Percentiles rank a stretch among this genome's conserved stretches.
Conservation (phyloP, 2,329 filamentous ascomycete genomes). For the Geosmithia morbida region DNA sequence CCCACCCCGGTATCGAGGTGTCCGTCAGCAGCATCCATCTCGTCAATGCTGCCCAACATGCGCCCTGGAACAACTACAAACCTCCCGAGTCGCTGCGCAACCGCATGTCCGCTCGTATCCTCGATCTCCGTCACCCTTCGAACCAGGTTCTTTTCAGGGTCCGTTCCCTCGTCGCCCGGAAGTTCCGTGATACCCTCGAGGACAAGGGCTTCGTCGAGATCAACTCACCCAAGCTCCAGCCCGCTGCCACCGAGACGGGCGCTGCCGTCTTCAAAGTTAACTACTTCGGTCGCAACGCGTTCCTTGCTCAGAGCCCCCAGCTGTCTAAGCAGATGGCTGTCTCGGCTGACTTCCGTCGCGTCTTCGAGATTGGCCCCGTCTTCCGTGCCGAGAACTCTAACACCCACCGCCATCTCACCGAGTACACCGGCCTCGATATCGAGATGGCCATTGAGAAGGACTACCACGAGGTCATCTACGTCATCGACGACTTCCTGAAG, state of each 20-base stretch:
- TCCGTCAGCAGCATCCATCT: conserved; percentile 43
- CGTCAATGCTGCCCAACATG: conserved; percentile 32
- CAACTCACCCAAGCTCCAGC: conserved; percentile 84
- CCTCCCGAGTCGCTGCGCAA: conserved; percentile 53
- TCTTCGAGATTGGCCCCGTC: conserved; percentile 60
- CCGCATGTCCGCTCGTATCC: conserved; percentile 63
- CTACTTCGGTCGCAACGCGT: conserved; percentile 79
- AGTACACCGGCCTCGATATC: conserved; percentile 84
- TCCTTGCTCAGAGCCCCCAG: conserved; percentile 83
- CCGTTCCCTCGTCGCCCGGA: conserved; percentile 63
- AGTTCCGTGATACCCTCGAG: conserved; percentile 67
- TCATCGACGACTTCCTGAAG: conserved; percentile 72
- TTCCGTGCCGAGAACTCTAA: conserved; percentile 95
- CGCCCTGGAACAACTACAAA: conserved; percentile 40
- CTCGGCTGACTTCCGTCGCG: conserved; percentile 73
- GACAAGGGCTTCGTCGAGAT: conserved; percentile 77
- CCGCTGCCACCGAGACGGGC: conserved; percentile 79
- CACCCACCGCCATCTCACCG: conserved; percentile 84
- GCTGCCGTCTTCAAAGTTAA: conserved; percentile 84
- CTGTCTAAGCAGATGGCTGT: conserved; percentile 89
- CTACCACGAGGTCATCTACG: conserved; percentile 71
- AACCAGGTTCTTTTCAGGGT: conserved; percentile 83
- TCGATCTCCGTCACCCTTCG: conserved; percentile 73
- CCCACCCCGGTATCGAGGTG: conserved; percentile 64
- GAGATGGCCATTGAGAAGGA: conserved; percentile 86